A percentile compares a stretch with the other conserved stretches of the same genome.
Conservation (phyloP, 2,329 filamentous ascomycete genomes). For the Neoarthrinium moseri region DNA sequence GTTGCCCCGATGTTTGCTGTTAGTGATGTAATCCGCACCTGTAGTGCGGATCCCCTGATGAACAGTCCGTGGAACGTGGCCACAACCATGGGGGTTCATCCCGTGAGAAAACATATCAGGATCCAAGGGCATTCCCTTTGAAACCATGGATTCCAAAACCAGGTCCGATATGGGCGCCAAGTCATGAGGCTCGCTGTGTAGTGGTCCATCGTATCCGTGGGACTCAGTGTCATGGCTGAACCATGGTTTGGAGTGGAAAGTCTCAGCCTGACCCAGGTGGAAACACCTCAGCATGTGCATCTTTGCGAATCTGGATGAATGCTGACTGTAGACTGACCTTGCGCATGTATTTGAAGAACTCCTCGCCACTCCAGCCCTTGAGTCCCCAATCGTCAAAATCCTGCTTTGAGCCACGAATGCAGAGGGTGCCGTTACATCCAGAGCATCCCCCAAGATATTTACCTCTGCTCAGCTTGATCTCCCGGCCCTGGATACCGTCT, state of each 20-base stretch:
- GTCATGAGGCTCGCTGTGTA: conserved; percentile 57
- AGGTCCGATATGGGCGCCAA: conserved; percentile 57
- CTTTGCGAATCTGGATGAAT: no score
- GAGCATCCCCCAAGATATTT: conserved; percentile 7
- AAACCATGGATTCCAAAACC: conserved; percentile 53
- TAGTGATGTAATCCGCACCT: conserved; percentile 50
- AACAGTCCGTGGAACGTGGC: conserved; percentile 52
- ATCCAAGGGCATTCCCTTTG: conserved; percentile 51
- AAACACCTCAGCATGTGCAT: not conserved
- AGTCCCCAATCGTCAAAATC: conserved; percentile 6
- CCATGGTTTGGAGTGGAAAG: conserved; percentile 57
- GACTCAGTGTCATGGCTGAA: conserved; percentile 45
- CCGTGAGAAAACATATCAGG: conserved; percentile 57
- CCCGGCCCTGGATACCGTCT: not conserved
- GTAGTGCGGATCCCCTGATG: conserved; percentile 51
- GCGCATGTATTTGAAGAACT: conserved; percentile 55
- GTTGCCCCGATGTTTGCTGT: conserved; percentile 37
- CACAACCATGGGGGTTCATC: conserved; percentile 52
- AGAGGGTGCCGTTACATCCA: conserved; percentile 6
- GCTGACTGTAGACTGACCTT: conserved; percentile 48
- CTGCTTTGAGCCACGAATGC: conserved; percentile 6
- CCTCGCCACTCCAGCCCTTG: conserved; percentile 43
- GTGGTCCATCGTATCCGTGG: conserved; percentile 51
- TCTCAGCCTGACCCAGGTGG: conserved; percentile 41
- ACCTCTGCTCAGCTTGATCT: conserved; percentile 7